Percentiles rank a stretch among this genome's conserved stretches.
phyloP scores from a whole-genome alignment of 177 flowering plant genomes.

The Vitis hybrid region DNA sequence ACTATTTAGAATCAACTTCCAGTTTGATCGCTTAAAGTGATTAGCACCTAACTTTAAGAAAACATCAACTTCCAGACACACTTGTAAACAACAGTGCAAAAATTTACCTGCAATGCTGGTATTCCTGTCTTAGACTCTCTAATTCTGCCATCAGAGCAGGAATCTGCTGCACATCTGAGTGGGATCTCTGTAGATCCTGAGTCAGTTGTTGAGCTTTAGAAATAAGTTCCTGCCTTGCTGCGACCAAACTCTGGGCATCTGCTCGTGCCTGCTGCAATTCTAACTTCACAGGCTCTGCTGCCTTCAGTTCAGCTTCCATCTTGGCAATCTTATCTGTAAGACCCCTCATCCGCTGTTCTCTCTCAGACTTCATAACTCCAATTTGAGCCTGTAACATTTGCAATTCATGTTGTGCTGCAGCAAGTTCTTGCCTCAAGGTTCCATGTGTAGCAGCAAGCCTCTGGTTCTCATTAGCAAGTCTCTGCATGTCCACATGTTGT shows the following conservation, averaged over 20 bases:
- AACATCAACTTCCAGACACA: neutral
- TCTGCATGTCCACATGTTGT: conserved; percentile 76
- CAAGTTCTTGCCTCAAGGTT: conserved; percentile 77
- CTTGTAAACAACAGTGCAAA: neutral
- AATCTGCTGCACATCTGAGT: conserved; percentile 62
- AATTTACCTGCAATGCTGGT: conserved; percentile 79
- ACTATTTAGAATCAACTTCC: too few species aligned
- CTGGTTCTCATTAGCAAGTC: conserved; percentile 70
- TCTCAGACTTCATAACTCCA: conserved; percentile 55
- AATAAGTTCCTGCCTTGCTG: conserved; percentile 62
- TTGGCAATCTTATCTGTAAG: conserved; percentile 58
- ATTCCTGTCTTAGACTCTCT: conserved; percentile 76
- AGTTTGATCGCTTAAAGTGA: neutral
- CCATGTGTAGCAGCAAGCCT: conserved; percentile 86
- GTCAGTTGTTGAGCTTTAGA: conserved; percentile 61
- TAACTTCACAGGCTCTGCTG: conserved; percentile 54
- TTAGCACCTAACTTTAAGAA: too few species aligned
- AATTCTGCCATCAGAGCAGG: conserved; percentile 76
- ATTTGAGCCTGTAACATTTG: conserved; percentile 64
- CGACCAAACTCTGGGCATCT: conserved; percentile 65
- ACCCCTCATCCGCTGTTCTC: conserved; percentile 63
- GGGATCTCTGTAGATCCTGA: conserved; percentile 71
- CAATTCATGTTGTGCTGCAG: conserved; percentile 81
- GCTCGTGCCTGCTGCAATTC: conserved; percentile 71
- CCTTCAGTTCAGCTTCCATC: conserved; percentile 70